A percentile compares a stretch with the other conserved stretches of the same genome.
Conservation (phyloP, 163 green algal species). For the Chlamydomonas reinhardtii region DNA sequence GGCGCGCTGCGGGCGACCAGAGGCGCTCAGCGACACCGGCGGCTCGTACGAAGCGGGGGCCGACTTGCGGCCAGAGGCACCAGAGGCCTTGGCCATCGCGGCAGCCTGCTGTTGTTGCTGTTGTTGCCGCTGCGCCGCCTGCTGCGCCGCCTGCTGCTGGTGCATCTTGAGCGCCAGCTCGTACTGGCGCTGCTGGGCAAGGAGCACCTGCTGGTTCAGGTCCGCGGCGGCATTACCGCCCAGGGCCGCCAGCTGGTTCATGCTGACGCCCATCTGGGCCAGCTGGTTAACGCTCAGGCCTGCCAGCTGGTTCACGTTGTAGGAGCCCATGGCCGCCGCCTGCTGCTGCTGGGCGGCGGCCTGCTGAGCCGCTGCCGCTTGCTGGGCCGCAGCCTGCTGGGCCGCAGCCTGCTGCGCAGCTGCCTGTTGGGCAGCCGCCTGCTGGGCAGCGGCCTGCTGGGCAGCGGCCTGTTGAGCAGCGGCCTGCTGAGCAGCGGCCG, state of each 20-base stretch:
- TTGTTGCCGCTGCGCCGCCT: background rate
- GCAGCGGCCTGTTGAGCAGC: no score
- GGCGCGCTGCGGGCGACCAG: constrained; percentile 19
- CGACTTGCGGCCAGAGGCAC: constrained; percentile 10
- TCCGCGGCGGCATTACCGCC: background rate
- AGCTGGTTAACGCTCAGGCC: background rate
- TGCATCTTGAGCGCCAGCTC: constrained; percentile 29
- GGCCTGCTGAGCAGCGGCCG: no score
- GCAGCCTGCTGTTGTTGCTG: background rate
- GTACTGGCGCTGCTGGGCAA: constrained; percentile 41
- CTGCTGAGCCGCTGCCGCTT: no score
- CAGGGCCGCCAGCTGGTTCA: background rate
- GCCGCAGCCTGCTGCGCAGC: no score
- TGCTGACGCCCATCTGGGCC: background rate
- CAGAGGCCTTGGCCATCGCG: background rate
- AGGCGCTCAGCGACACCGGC: constrained; percentile 25
- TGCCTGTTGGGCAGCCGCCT: background rate
- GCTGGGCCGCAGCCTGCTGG: no score
- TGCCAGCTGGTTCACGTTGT: background rate
- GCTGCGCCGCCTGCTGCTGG: constrained; percentile 12
- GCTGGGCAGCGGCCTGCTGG: background rate
- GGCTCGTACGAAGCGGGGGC: constrained; percentile 34
- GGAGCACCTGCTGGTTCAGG: constrained; percentile 30
- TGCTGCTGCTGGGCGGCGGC: no score
- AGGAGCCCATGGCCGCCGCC: no score